Evolutionary conservation across 2,329 filamentous ascomycete genomes (phyloP), one percentile per base, ranked within the genome.

Genomic region (Venturia effusa): DNA sequence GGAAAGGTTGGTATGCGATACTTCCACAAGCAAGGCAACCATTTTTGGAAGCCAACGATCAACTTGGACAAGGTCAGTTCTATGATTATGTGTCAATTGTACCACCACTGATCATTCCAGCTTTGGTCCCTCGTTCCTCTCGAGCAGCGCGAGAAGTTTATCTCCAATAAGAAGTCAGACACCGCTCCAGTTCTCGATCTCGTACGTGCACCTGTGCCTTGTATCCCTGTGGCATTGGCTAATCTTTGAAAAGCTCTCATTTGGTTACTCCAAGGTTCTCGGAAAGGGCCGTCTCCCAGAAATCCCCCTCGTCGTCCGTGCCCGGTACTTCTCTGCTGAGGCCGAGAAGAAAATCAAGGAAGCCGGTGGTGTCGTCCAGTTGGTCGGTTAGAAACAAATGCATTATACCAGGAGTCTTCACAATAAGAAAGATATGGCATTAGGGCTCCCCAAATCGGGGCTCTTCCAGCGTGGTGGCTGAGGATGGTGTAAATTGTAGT

Each of bases 311-410:
- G 90, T 99, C 75, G 92, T 99, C 71, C 90, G 90, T 77, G 93
- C 94, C 72, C 85, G 94, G 78, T 97, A 92, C 84, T 90, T 99
- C 81, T 92, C 88, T 85, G 89, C 89, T 78, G 88, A 96, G 79
- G 94, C 94, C 71, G 94, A 99, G 88, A 85, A 90, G 83, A 99
- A 99, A 89, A 97, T 99, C 82, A 96, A 90, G 79, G 91, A 94
- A 80, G 93, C 92, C 75, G 94, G 94, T 80, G 93, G 93, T 81
- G 90, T 96, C 75, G 84, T 96, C 75, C 91, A 97, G 86, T 85
- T 97, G 78, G 90, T 97, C 76, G 92, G 92, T 81, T 97, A 89
- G 84, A 74, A 71, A 62, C 61, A 32, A 5, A 59, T 19, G 72
- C 62, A 59, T 63, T 59, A 48, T 39, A 59, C 32, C 40, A 60